These are phyloP conservation scores for Nicotiana tabacum DNA, from an alignment of 257 asterid species.

Conservation along the genomic window DNA sequence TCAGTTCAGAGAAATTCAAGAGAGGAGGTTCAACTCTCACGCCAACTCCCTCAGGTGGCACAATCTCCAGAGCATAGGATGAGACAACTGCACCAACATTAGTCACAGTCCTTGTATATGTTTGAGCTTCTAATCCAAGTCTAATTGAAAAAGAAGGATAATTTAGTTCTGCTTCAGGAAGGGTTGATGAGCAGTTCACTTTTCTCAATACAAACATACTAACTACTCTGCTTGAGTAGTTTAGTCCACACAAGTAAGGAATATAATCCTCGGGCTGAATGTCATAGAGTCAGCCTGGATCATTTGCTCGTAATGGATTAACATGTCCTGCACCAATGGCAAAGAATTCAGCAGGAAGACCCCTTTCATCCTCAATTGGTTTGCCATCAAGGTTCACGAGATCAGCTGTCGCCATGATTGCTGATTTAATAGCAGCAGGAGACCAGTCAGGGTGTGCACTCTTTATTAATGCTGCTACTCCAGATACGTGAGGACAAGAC, in stretches of 20 bases:
- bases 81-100: slow-evolving; percentile 33
- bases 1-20: slow-evolving; percentile 14
- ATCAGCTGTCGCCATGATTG: slow-evolving; percentile 28
- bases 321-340: slow-evolving; percentile 39
- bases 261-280: slow-evolving; percentile 17
- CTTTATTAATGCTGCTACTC: slow-evolving; percentile 30
- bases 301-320: slow-evolving; percentile 24
- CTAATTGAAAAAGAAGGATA: slow-evolving; percentile 32
- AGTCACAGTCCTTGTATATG: slow-evolving; percentile 33
- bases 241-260: slow-evolving; percentile 25
- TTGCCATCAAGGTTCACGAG: background rate
- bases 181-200: slow-evolving; percentile 12
- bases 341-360: slow-evolving; percentile 12
- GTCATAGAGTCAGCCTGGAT: slow-evolving; percentile 36
- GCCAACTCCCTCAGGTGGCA: slow-evolving; percentile 11
- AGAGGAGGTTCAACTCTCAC: slow-evolving; percentile 15
- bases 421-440: slow-evolving; percentile 33
- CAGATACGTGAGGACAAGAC: slow-evolving; percentile 38
- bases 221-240: slow-evolving; percentile 16
- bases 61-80: background rate
- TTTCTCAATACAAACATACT: slow-evolving; percentile 1
- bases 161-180: slow-evolving; percentile 26
- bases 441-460: slow-evolving; percentile 30
- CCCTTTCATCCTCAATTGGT: slow-evolving; percentile 12
- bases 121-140: slow-evolving; percentile 8